Percentiles rank a stretch among this genome's conserved stretches.
These are phyloP conservation scores for Calonectria leucothoes DNA, from an alignment of 2,329 filamentous ascomycete genomes.

Conservation along the genomic window DNA sequence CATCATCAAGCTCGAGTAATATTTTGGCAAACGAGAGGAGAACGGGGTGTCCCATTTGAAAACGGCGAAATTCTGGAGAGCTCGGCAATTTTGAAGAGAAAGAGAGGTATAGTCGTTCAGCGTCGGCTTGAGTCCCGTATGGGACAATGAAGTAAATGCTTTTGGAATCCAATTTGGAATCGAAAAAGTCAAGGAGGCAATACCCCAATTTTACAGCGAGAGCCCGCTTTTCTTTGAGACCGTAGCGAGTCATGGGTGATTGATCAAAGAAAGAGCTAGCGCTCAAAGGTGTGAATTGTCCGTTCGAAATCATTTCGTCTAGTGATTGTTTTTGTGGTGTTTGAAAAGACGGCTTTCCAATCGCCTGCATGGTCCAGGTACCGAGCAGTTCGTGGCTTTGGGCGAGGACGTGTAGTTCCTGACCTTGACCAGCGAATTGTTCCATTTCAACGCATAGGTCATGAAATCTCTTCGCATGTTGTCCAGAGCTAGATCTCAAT, in stretches of 20 bases:
- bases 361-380: not conserved
- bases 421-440: not conserved
- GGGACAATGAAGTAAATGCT: not conserved
- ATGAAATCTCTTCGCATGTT: not conserved
- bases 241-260: not conserved
- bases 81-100: not conserved
- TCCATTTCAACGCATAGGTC: not conserved
- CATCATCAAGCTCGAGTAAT: not conserved
- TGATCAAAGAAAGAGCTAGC: not conserved
- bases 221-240: not conserved
- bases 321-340: not conserved
- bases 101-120: not conserved
- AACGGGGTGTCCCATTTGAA: not conserved
- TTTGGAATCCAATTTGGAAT: not conserved
- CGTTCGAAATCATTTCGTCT: not conserved
- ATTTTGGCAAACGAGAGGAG: not conserved
- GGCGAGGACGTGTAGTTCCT: not conserved
- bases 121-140: not conserved
- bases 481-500: not conserved
- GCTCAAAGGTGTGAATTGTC: not conserved
- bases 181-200: not conserved
- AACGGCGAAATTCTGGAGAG: not conserved
- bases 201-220: not conserved
- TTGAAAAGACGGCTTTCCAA: not conserved
- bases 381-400: not conserved